Evolutionary conservation across 805 yeast species (phyloP).

Genomic region (Saccharomycopsis lassenensis): DNA sequence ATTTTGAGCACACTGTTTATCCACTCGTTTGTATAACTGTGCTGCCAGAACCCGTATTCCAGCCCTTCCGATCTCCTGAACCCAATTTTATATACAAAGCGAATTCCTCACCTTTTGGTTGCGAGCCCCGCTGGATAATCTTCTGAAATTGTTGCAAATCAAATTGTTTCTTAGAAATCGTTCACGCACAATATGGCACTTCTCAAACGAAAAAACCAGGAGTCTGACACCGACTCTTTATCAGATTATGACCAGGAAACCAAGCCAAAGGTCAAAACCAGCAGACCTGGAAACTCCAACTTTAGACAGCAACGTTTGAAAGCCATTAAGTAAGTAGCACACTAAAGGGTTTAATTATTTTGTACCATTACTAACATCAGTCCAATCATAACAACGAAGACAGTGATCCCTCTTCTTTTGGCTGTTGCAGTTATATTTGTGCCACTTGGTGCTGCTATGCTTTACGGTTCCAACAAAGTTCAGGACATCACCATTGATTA

Average conservation of each 20-base stretch:
- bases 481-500: slow-evolving; percentile 70
- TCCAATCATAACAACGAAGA: slow-evolving; percentile 84
- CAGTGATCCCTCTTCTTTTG: slow-evolving; percentile 78
- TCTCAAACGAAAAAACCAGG: slow-evolving; percentile 1
- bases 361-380: slow-evolving; percentile 2
- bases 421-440: slow-evolving; percentile 70
- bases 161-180: too few species aligned
- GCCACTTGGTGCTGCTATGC: slow-evolving; percentile 81
- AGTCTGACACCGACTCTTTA: slow-evolving; percentile 6
- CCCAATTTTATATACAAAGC: too few species aligned
- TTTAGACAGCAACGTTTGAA: slow-evolving; percentile 62
- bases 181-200: too few species aligned
- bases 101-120: too few species aligned
- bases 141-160: too few species aligned
- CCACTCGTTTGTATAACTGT: too few species aligned
- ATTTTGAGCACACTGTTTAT: too few species aligned
- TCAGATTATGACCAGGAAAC: slow-evolving; percentile 25
- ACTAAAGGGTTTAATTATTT: neutral
- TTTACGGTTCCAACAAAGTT: slow-evolving; percentile 68
- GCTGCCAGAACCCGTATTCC: too few species aligned
- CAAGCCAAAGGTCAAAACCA: slow-evolving; percentile 6
- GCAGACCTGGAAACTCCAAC: slow-evolving; percentile 36
- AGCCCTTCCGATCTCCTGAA: too few species aligned
- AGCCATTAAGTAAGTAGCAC: slow-evolving; percentile 36
- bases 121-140: too few species aligned